These are phyloP conservation scores for Saccharomycopsis vini DNA, from an alignment of 805 yeast genomes.

Conservation along the genomic window DNA sequence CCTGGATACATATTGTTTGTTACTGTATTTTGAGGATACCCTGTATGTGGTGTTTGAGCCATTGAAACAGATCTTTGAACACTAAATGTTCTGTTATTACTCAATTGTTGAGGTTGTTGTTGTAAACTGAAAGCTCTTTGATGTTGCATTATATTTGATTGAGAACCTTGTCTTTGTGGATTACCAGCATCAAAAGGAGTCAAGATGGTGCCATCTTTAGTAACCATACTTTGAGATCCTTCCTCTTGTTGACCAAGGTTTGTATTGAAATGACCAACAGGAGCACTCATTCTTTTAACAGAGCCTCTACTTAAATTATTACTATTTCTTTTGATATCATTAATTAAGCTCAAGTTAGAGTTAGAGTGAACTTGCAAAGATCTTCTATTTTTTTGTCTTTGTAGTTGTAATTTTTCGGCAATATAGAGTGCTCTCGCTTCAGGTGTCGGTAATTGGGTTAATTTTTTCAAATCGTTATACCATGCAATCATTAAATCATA, in stretches of 20 bases:
- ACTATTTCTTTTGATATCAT: not conserved
- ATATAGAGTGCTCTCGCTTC: constrained; percentile 45
- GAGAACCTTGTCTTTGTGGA: not conserved
- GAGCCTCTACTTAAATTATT: not conserved
- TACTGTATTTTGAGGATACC: not conserved
- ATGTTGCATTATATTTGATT: not conserved
- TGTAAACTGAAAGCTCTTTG: constrained; percentile 3
- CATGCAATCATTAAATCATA: constrained; percentile 74
- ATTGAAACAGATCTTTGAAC: constrained; percentile 8
- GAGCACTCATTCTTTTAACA: constrained; percentile 9
- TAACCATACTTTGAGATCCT: constrained; percentile 1
- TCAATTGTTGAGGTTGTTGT: constrained; percentile 1
- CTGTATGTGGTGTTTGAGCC: not conserved
- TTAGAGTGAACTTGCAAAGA: constrained; percentile 3
- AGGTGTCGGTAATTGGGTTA: constrained; percentile 58
- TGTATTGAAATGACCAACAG: constrained; percentile 2
- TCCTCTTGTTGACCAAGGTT: constrained; percentile 1
- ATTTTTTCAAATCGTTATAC: constrained; percentile 67
- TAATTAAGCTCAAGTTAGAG: constrained; percentile 3
- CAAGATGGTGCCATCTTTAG: constrained; percentile 7
- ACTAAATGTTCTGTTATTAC: not conserved
- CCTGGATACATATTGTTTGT: not conserved
- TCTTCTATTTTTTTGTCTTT: constrained; percentile 14
- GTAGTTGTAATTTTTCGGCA: constrained; percentile 22
- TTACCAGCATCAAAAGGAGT: constrained; percentile 11